phyloP scores from a whole-genome alignment of 1,284 basidiomycete genomes.

The Rhodotorula sp. region DNA sequence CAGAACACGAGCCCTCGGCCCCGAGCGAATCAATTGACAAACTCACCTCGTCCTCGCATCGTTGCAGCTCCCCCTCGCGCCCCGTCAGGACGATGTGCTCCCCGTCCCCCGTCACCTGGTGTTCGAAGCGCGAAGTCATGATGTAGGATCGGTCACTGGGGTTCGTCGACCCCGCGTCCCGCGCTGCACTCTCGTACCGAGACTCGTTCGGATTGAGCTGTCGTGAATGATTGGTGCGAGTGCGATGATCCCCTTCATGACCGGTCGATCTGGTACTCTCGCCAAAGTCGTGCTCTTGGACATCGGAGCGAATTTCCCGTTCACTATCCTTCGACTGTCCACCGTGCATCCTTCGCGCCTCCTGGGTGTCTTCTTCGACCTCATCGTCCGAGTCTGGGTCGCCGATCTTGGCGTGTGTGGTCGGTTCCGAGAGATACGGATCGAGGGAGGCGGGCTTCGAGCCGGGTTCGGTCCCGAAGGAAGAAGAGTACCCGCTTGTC shows the following conservation, averaged over 20 bases:
- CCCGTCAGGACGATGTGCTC: constrained; percentile 69
- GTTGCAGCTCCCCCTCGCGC: constrained; percentile 64
- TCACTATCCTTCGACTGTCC: too few relatives aligned
- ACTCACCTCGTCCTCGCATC: constrained; percentile 76
- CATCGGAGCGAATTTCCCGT: background rate
- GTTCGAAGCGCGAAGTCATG: constrained; percentile 66
- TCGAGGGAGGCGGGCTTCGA: constrained; percentile 22
- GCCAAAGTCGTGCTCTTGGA: constrained; percentile 23
- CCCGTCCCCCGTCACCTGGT: constrained; percentile 66
- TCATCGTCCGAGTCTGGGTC: constrained; percentile 22
- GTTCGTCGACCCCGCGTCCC: background rate
- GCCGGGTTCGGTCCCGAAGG: background rate
- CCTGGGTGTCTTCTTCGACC: background rate
- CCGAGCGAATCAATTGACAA: background rate
- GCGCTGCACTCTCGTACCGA: background rate
- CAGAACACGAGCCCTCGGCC: background rate
- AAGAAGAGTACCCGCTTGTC: background rate
- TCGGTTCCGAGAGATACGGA: constrained; percentile 23
- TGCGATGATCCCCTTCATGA: background rate
- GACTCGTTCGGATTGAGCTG: background rate
- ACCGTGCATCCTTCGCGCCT: too few relatives aligned
- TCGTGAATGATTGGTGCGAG: background rate
- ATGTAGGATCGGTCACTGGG: constrained; percentile 34
- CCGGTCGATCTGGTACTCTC: background rate
- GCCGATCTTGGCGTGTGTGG: constrained; percentile 28